Base-by-base conservation (phyloP, 495 filamentous ascomycete species). In the Penicillium odoratum region DNA sequence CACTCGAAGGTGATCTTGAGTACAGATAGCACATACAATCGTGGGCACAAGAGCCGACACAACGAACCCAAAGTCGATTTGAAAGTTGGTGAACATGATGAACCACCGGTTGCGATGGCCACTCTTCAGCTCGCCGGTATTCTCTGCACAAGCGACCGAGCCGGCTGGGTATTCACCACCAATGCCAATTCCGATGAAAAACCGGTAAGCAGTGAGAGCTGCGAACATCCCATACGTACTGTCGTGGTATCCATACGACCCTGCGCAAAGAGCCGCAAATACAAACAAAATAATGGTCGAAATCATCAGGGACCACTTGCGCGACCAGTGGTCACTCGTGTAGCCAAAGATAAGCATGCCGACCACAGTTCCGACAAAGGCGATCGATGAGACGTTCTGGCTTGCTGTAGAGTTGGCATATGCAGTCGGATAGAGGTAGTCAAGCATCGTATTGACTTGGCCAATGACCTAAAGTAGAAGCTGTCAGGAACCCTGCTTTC, bases 51-150 rank as follows among this genome's bases (percentile, higher is more conserved):
- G 81, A 0, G 89, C 84, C 3, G 89, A 85, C 43, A 89, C 73
- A 4, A 94, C 88, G 50, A 90, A 93, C 0, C 87, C 91, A 26
- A 81, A 81, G 68, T 96, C 90, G 58, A 97, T 95, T 76, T 89
- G 86, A 34, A 89, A 82, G 74, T 96, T 96, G 45, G 92, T 97
- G 72, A 95, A 96, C 61, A 95, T 79, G 65, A 95, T 91, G 71
- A 96, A 97, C 90, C 90, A 96, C 21, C 86, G 81, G 64, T 96
- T 93, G 13, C 92, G 77, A 25, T 85, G 85, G n/a, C 92, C 93
- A 8, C 69, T 67, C 69, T 89, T 89, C 57, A 96, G 74, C 67
- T 96, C 90, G 16, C 90, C 90, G 0, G 87, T 91, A 29, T 87
- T 88, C 73, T 97, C 93, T 18, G 91, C 90, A 51, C 85, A 88